A percentile compares a stretch with the other conserved stretches of the same genome.
These are phyloP conservation scores for Neostapfia colusana DNA, from an alignment of 176 grass and related monocot species.

Conservation along the genomic window DNA sequence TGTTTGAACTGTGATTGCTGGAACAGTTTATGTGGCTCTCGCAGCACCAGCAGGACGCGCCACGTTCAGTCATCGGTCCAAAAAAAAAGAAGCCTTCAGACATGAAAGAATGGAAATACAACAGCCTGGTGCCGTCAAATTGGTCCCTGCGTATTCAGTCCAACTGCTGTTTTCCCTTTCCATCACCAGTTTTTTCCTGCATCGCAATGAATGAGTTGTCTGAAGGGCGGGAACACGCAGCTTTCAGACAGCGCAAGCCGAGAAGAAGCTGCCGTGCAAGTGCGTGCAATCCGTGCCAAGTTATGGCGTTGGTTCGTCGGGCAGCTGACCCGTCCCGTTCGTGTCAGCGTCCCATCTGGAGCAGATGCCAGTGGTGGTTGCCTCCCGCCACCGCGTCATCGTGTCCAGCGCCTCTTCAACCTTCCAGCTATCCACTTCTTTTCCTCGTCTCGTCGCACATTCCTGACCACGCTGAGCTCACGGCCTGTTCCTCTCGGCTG, in stretches of 20 bases:
- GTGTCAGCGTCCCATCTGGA: neutral
- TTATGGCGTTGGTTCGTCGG: neutral
- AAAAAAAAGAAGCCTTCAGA: too few relatives aligned
- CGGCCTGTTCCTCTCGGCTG: neutral
- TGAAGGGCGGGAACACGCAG: neutral
- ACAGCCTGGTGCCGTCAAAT: too few relatives aligned
- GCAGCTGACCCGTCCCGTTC: neutral
- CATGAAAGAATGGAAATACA: neutral
- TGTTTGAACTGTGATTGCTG: neutral
- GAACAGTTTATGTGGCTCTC: neutral
- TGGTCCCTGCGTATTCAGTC: neutral
- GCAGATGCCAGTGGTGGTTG: neutral
- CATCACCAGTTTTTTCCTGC: slow-evolving; percentile 1
- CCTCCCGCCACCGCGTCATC: slow-evolving; percentile 27
- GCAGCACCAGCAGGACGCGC: neutral
- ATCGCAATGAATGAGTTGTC: neutral
- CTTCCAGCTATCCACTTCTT: neutral
- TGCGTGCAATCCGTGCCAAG: neutral
- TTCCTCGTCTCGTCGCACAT: neutral
- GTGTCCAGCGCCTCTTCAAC: slow-evolving; percentile 26
- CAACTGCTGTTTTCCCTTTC: neutral
- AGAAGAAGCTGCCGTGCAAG: slow-evolving; percentile 27
- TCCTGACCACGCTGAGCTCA: neutral
- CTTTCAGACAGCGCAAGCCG: slow-evolving; percentile 2
- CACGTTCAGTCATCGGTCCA: too few relatives aligned